These are phyloP conservation scores for Pseudocohnilembus persalinus DNA, from an alignment of 169 alveolate species.

Conservation along the genomic window DNA sequence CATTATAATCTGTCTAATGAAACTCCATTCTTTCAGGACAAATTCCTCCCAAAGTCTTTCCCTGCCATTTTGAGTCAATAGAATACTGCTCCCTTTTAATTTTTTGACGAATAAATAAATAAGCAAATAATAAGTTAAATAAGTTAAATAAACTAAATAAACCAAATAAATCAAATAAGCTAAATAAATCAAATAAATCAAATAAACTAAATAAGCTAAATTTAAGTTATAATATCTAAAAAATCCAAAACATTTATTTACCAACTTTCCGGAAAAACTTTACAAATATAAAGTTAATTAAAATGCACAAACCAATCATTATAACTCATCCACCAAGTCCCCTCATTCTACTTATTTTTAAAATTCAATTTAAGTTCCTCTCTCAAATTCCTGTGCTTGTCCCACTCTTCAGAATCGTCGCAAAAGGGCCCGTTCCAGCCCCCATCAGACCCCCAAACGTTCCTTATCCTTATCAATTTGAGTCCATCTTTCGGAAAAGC, in stretches of 20 bases:
- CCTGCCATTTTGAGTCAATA: conserved; percentile 84
- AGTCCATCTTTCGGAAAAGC: conserved; percentile 68
- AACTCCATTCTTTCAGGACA: conserved; percentile 70
- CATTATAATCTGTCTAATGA: conserved; percentile 43
- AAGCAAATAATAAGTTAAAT: too few species aligned
- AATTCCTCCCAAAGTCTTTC: conserved; percentile 84
- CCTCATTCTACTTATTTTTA: conserved; percentile 72
- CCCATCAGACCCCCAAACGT: conserved; percentile 86
- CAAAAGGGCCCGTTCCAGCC: conserved; percentile 86
- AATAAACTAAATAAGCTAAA: too few species aligned
- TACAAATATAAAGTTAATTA: conserved; percentile 81
- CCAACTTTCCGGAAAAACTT: conserved; percentile 87
- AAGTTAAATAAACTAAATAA: too few species aligned
- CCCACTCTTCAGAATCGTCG: conserved; percentile 91
- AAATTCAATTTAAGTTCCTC: conserved; percentile 80
- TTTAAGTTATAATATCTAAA: too few species aligned
- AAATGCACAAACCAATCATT: conserved; percentile 82
- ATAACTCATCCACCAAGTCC: conserved; percentile 91
- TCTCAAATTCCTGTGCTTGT: conserved; percentile 82
- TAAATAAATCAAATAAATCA: too few species aligned
- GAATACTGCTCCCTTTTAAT: conserved; percentile 50
- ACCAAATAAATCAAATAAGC: too few species aligned
- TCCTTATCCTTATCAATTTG: conserved; percentile 75
- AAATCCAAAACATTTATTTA: conserved; percentile 8
- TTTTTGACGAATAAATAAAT: too few species aligned